These are phyloP conservation scores for Colletotrichum truncatum DNA, from an alignment of 2,329 filamentous ascomycete species.

Conservation along the genomic window DNA sequence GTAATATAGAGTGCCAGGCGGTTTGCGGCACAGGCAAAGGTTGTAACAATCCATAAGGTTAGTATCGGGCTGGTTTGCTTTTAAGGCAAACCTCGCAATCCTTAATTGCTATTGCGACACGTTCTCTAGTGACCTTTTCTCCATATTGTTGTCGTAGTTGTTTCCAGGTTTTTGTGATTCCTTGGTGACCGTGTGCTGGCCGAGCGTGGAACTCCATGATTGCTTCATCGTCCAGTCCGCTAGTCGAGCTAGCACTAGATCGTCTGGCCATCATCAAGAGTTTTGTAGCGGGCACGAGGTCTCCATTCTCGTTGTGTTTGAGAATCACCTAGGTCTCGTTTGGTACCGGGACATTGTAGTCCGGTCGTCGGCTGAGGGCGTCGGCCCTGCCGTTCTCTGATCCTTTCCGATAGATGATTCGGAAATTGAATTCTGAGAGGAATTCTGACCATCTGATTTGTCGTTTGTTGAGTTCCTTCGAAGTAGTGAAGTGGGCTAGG, in stretches of 20 bases:
- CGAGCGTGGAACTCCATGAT: background rate
- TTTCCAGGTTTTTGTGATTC: background rate
- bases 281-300: background rate
- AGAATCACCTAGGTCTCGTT: background rate
- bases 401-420: background rate
- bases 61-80: background rate
- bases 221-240: background rate
- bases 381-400: background rate
- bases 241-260: background rate
- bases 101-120: background rate
- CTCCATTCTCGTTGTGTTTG: background rate
- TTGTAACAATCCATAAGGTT: background rate
- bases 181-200: background rate
- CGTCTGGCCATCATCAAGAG: background rate
- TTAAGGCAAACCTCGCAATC: background rate
- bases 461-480: too few relatives aligned
- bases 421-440: background rate
- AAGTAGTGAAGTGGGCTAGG: too few relatives aligned
- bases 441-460: background rate
- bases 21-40: background rate
- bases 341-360: background rate
- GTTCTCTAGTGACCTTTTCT: background rate
- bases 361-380: background rate
- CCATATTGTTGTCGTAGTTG: background rate
- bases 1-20: background rate